These are phyloP conservation scores for Telopea speciosissima DNA, from an alignment of 177 flowering plant genomes.

Conservation along the genomic window DNA sequence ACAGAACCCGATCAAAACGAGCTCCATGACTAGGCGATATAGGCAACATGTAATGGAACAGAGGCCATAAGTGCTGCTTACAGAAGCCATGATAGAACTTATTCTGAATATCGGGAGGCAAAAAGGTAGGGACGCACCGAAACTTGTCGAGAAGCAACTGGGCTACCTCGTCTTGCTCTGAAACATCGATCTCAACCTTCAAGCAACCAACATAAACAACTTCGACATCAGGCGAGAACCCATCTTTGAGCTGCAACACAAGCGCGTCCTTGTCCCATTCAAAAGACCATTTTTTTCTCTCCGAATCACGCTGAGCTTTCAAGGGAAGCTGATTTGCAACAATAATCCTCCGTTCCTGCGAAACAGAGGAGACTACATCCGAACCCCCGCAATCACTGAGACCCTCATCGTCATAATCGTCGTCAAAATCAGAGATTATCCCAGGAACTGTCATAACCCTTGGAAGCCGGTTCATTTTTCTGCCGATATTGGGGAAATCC, in stretches of 20 bases:
- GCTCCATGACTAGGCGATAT: constrained; percentile 24
- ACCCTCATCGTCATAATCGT: not conserved
- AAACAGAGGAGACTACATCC: not conserved
- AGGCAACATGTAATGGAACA: constrained; percentile 42
- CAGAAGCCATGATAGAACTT: constrained; percentile 42
- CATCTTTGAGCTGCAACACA: constrained; percentile 28
- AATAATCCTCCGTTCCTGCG: constrained; percentile 14
- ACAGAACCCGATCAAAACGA: constrained; percentile 20
- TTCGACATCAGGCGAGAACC: constrained; percentile 25
- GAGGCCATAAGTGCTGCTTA: constrained; percentile 41
- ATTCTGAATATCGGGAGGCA: constrained; percentile 23
- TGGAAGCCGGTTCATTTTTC: not conserved
- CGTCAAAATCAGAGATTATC: not conserved
- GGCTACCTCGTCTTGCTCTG: constrained; percentile 36
- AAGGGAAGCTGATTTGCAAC: constrained; percentile 20
- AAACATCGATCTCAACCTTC: constrained; percentile 23
- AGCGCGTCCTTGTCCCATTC: constrained; percentile 32
- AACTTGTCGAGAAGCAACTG: constrained; percentile 22
- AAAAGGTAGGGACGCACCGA: constrained; percentile 36
- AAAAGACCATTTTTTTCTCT: constrained; percentile 7
- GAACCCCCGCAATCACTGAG: not conserved
- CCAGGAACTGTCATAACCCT: not conserved
- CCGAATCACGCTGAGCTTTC: constrained; percentile 5
- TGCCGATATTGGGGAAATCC: not conserved
- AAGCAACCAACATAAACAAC: constrained; percentile 31